Evolutionary conservation across 2,329 filamentous ascomycete genomes (phyloP), one percentile per base, ranked within the genome.

Genomic region (Penicillium decumbens): DNA sequence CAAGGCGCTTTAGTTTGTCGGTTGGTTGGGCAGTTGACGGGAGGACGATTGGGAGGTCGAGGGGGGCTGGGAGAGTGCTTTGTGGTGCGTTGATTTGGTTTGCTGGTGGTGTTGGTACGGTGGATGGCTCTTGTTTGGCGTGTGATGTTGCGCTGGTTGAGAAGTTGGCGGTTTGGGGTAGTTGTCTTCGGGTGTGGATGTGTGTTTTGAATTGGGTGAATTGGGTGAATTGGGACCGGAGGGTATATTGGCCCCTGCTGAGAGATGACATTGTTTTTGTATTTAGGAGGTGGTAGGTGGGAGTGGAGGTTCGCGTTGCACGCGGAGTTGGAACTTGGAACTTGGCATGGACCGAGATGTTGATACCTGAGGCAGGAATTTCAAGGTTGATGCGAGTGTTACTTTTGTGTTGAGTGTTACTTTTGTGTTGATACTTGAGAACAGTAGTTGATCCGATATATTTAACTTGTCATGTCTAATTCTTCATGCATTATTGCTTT

Each of bases 51-150:
- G 88, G 88, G 2, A 88, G 73, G 38, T 76, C 67, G 54, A 95
- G 77, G 0, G 80, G 77, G 0, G 88, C 82, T 0, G 91, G 87
- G 20, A 86, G 84, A 0, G 89, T 93, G 41, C 82, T 81, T 8
- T 73, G 63, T 0, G 89, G 88, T 0, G 87, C 85, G 72, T 95
- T 95, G 59, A 90, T 64, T 47, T 65, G 58, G 45, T 67, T 30
- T 20, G 41, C 27, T 9, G 47, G 32, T 39, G 58, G 53, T 6
- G 46, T 49, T 45, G 35, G 32, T 25, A 53, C 47, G 27, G 45
- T 42, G 20, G 35, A 49, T 39, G 46, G 37, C 23, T 29, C 53
- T 20, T 41, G 38, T 43, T 48, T 49, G 43, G 27, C 25, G 46
- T 28, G 54, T 23, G 52, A 53, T 29, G 49, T 37, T 33, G 47